Base-by-base conservation (phyloP, 1,284 basidiomycete species). In the Phenoliferia sp. region DNA sequence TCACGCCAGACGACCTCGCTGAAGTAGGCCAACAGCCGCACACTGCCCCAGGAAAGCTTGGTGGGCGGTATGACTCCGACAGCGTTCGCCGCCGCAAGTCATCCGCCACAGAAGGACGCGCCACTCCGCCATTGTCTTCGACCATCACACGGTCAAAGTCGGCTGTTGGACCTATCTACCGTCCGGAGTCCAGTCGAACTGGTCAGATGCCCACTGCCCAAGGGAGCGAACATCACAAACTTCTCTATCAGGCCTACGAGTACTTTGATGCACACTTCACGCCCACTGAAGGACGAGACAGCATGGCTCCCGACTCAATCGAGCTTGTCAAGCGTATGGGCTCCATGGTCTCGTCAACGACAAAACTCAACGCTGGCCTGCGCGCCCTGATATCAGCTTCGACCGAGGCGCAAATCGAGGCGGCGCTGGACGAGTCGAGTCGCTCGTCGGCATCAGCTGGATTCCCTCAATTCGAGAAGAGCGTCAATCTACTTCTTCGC, bases 341-440 rank as follows among this genome's bases (percentile, higher is more conserved):
- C 7, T 60, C 64, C 15, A 69, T 74, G n/a, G 67, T 71, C 57
- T 22, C 33, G 2, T 64, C 72, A 17, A 74, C 77, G 0, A 69
- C 71, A 3, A 62, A 67, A 26, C 59, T 77, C 54, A 77, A 77
- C 60, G 34, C 52, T 10, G 76, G 73, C 2, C 68, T 77, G 3
- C 68, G 71, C 7, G 44, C 39, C 0, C 64, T 74, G 2, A 33
- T 62, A 4, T 65, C 69, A 3, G 26, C 17, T 15, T 57, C 68
- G 56, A 63, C 69, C 57, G 66, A 70, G 12, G 71, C 64, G 31
- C 75, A 74, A 31, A 63, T 77, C 33, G 64, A 73, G n/a, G 70
- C 70, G 16, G 62, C 71, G 50, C 62, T 76, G 28, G 61, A 54
- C 50, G 61, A 62, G 34, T 19, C 28, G 7, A 56, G 2, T 19